Base-by-base conservation (phyloP, 441 rosid genomes). In the Erodium chrysanthum region DNA sequence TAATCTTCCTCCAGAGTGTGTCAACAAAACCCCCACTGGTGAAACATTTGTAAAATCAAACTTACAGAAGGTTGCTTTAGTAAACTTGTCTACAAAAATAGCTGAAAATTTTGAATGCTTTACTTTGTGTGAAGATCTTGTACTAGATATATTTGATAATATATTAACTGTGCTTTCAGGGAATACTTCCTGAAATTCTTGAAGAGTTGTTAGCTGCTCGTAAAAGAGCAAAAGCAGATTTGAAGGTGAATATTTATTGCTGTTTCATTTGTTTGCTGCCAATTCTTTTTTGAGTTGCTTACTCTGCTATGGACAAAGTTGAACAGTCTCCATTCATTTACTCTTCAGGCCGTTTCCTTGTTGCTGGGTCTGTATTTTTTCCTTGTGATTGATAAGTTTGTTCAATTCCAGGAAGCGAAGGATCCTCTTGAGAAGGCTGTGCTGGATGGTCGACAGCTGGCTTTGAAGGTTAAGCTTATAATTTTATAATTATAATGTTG, bases 371-470 rank as follows among this genome's bases (percentile, higher is more conserved):
- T 29, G 62, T 70, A 70, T 37, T 27, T 62, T 27, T 29, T 3
- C 4, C 56, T 69, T 63, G 54, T 42, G 69, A 65, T 22, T 71
- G 67, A 52, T 54, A 66, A 65, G 78, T 25, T 72, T 74, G 64
- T 73, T 29, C 44, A 14, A 72, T 79, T 73, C 64, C 74, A 95
- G 99, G 96, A 87, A 75, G 99, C 96, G 27, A 90, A 86, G 81
- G 99, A 95, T 81, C 99, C 99, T 14, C 86, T 91, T 67, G 99
- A 83, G 83, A 91, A 81, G 84, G 99, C 97, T 71, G 99, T 95
- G 78, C 75, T 95, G 72, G 99, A 95, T 84, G 97, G 99, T 64
- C 85, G 99, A 64, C 97, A 92, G 73, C 83, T 95, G 78, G 99
- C 97, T 35, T 75, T 95, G 78, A 95, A 95, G 96, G 97, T 87